Evolutionary conservation across 768 basidiomycete genomes (phyloP), one percentile per base, ranked within the genome.

Genomic region (Suillus variegatus): DNA sequence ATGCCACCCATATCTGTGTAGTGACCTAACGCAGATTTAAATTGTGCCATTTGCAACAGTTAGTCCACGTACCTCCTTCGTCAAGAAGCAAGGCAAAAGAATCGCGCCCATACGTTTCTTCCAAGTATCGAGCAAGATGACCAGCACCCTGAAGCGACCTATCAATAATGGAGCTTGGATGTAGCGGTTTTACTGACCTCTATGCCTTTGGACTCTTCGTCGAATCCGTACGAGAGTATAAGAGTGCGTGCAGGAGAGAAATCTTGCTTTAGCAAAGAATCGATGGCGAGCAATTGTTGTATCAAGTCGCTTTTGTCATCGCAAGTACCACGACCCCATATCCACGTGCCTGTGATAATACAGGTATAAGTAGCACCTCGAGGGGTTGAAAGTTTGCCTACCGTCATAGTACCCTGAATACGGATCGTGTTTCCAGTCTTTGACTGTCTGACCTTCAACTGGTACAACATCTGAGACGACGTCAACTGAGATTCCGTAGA

Each of bases 41-140:
- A 18, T 43, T 8, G 41, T 13, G 58, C 18, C 12, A 43, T 20
- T 28, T 28, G 10, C 12, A 28, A 20, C 6, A 20, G 13, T 20
- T 43, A 13, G 58, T 43, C 10, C 8, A 77, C 79, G 67, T 73
- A 86, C 92, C 85, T 61, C 94, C 94, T 81, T 97, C 95, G 71
- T 97, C 95, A 20, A 97, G 82, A 49, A 96, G 75, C 68, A 95
- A 80, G 0, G 91, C 86, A 73, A 95, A 86, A 4, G 84, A 82
- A 71, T 93, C 75, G 55, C 83, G 72, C 20, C 93, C 94, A 72
- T 92, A 94, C 1, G 77, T 80, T 5, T 79, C 66, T 52, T 85
- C 73, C 47, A 97, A 77, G 43, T 78, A 79, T 25, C 76, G 72
- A 3, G 81, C 78, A 35, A 90, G 79, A 13, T 71, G 69, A 6